phyloP scores from a whole-genome alignment of 2,329 filamentous ascomycete genomes.

The Botrytis cinerea region DNA sequence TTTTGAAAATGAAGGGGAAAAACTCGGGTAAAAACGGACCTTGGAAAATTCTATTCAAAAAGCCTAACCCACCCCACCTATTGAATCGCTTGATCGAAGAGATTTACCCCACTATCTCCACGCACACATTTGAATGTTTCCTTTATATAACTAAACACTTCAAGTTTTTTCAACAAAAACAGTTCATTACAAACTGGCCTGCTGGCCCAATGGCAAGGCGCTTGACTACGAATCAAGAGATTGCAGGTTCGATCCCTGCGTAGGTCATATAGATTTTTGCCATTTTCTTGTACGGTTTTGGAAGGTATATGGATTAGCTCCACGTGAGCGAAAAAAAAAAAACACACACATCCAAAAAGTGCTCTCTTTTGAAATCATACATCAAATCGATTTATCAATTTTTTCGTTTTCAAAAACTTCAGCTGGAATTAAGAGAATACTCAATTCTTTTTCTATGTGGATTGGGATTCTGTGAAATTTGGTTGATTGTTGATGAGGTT shows the following conservation, averaged over 20 bases:
- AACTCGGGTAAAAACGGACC: not conserved
- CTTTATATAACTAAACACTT: no score
- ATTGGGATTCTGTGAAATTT: no score
- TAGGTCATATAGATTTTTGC: constrained; percentile 27
- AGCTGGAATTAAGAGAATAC: no score
- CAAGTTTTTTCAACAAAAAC: no score
- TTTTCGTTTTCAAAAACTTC: no score
- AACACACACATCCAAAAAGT: no score
- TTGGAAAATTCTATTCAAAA: not conserved
- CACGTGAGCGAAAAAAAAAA: no score
- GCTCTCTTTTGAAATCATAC: no score
- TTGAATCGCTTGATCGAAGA: not conserved
- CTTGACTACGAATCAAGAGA: constrained; percentile 43
- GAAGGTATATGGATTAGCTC: not conserved
- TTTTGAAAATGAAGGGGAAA: not conserved
- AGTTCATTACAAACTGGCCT: constrained; percentile 3
- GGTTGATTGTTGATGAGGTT: no score
- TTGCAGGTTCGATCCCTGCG: constrained; percentile 48
- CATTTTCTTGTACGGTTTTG: not conserved
- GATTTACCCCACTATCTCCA: not conserved
- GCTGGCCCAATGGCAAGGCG: constrained; percentile 28
- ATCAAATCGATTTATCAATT: no score
- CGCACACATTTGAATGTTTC: not conserved
- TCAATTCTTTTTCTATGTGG: no score
- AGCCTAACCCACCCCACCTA: not conserved